Evolutionary conservation across 2,329 filamentous ascomycete genomes (phyloP), one percentile per base, ranked within the genome.

Genomic region (Fusarium redolens): DNA sequence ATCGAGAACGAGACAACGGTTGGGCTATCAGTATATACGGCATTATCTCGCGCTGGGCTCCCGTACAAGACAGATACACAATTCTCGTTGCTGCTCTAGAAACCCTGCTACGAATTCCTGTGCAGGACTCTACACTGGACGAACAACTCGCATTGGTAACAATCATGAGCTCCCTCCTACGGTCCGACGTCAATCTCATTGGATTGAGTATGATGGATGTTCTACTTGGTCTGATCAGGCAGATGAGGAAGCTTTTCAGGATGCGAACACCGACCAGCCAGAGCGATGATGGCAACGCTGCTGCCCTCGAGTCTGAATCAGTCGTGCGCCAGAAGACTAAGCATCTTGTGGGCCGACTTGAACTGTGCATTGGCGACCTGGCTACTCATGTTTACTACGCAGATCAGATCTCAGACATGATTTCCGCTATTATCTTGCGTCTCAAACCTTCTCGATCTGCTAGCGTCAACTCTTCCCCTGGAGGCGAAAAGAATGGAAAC

Each of bases 181-280:
- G 92, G 57, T 98, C 96, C 0, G 91, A 96, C 45, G 91, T 97
- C 78, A 98, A 98, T 81, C 87, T 98, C 79, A 98, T 99, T 69
- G 96, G 96, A 2, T 86, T 99, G 50, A 98, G 95, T 79, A 93
- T 98, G 58, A 98, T 98, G 91, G 96, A 99, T 80, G 92, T 98
- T 22, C 85, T 98, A 33, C 86, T 97, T 18, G 93, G 94, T 4
- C 86, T 99, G 18, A 90, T 98, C 71, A 92, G 94, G 72, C 94
- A 97, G 79, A 92, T 96, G 79, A 90, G 94, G 74, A 88, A 91
- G 76, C 85, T 97, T 13, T 87, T 97, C 18, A 92, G 94, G 77
- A 86, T 94, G 66, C 85, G 84, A 12, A 83, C 82, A 20, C 82
- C 83, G 37, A 71, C 75, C 22, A 78, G 73, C 68, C 78, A 78